Evolutionary conservation across 2,329 filamentous ascomycete genomes (phyloP).

Genomic region (Sarocladium brachiariae): DNA sequence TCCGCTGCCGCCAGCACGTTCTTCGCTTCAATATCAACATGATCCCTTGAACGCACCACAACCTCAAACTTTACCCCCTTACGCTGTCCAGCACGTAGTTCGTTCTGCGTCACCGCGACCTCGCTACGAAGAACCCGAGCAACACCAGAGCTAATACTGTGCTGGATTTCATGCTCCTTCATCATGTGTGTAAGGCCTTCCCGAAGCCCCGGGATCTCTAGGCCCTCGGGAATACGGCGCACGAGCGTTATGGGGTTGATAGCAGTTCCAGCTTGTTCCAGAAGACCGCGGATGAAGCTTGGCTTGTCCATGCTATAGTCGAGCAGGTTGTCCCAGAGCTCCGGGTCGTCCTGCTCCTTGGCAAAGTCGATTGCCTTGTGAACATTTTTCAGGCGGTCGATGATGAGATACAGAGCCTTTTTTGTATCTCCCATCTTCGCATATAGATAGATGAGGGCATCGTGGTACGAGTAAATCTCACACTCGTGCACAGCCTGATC

Average conservation of each 20-base stretch:
- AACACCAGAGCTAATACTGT: constrained; percentile 84
- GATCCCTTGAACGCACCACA: constrained; percentile 34
- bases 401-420: constrained; percentile 84
- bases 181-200: constrained; percentile 88
- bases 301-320: constrained; percentile 98
- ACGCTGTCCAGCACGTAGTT: constrained; percentile 70
- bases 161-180: constrained; percentile 91
- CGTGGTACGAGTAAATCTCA: constrained; percentile 72
- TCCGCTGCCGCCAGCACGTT: constrained; percentile 26
- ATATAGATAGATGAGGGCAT: constrained; percentile 91
- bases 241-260: constrained; percentile 91
- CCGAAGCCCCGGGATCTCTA: constrained; percentile 85
- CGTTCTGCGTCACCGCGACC: constrained; percentile 76
- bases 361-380: constrained; percentile 90
- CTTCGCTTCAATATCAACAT: constrained; percentile 36
- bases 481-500: constrained; percentile 64
- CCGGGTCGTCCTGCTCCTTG: constrained; percentile 84
- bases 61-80: constrained; percentile 88
- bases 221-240: constrained; percentile 80
- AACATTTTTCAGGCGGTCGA: constrained; percentile 86
- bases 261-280: constrained; percentile 89
- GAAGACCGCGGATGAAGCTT: constrained; percentile 80
- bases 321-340: constrained; percentile 91
- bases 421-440: constrained; percentile 95
- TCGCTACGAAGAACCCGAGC: constrained; percentile 82